Percentiles rank a stretch among this genome's conserved stretches.
phyloP scores from a whole-genome alignment of 768 basidiomycete genomes.

The Kockovaella imperatae region DNA sequence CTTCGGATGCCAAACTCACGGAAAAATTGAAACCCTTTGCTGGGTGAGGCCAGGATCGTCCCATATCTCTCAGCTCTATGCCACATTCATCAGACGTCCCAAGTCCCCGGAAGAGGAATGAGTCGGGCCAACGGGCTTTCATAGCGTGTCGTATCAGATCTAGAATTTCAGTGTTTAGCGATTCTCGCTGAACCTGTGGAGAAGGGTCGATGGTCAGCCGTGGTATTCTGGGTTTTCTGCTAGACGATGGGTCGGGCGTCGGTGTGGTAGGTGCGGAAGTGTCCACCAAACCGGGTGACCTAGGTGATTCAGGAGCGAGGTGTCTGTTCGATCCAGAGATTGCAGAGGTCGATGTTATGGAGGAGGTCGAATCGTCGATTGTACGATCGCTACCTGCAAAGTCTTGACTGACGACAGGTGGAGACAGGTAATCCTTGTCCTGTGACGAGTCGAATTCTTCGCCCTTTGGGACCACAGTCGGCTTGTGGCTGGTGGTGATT shows the following conservation, averaged over 20 bases:
- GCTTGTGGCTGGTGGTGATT: background rate
- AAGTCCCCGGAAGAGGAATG: conserved; percentile 28
- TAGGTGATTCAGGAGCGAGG: no score
- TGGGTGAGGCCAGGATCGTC: conserved; percentile 28
- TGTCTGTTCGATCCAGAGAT: no score
- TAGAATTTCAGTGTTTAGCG: conserved; percentile 31
- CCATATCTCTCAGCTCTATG: conserved; percentile 26
- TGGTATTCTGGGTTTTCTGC: no score
- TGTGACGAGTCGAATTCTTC: background rate
- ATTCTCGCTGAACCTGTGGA: conserved; percentile 10
- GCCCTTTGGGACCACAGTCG: background rate
- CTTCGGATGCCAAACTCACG: conserved; percentile 19
- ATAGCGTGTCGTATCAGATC: conserved; percentile 39
- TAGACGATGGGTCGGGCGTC: no score
- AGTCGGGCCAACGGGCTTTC: conserved; percentile 33
- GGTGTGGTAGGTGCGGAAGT: no score
- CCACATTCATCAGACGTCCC: conserved; percentile 20
- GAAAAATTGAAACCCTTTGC: conserved; percentile 40
- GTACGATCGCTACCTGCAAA: no score
- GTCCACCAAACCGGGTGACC: no score
- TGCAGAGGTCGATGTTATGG: no score
- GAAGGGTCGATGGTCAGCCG: no score
- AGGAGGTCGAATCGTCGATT: no score
- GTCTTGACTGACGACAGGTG: no score
- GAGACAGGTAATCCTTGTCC: no score